Evolutionary conservation across 192 early-diverging fungal species (phyloP), one percentile per base, ranked within the genome.

Genomic region (Allomyces macrogynus): DNA sequence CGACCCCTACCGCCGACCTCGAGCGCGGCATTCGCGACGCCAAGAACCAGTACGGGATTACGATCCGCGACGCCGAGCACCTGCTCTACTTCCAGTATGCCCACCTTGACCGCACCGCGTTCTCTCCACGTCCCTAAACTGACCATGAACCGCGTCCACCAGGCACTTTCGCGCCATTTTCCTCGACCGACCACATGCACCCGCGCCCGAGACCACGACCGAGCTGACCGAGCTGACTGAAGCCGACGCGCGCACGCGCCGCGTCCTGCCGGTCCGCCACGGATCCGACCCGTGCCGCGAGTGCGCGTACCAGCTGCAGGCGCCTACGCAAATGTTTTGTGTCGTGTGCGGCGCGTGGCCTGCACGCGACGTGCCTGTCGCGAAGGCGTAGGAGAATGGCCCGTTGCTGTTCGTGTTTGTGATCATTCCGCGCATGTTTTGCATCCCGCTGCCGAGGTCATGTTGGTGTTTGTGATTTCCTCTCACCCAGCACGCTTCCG

Each of bases 291-390:
- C 81, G 23, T 87, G 86, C 66, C 73, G 70, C 1, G 77, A 74
- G 26, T 87, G 86, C 65, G 80, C 80, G 14, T 87, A 80, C 61
- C 70, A 79, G 65, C 67, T 87, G 43, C 69, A 73, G 10, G 69
- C 75, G 11, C 65, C 68, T 22, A 78, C 79, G 11, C 72, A 78
- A 62, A 81, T 69, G 60, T 85, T 85, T 64, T 87, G 86, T 69
- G 73, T 74, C 5, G 77, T 79, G 9, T 87, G 86, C 63, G 83
- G 86, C 5, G 72, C 74, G 62, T 87, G 81, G 74, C 86, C 83
- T 3, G 81, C 80, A 0, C 70, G 73, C 32, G 32, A 40, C 32
- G 32, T 40, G 32, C 32, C 32, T 7, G 32, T 7, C 8, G 32
- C 32, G 4, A 8, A 40, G 32, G 3, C 32, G 32, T 7, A 8